These are phyloP conservation scores for Exophiala xenobiotica DNA, from an alignment of 2,329 filamentous ascomycete species.

Conservation along the genomic window DNA sequence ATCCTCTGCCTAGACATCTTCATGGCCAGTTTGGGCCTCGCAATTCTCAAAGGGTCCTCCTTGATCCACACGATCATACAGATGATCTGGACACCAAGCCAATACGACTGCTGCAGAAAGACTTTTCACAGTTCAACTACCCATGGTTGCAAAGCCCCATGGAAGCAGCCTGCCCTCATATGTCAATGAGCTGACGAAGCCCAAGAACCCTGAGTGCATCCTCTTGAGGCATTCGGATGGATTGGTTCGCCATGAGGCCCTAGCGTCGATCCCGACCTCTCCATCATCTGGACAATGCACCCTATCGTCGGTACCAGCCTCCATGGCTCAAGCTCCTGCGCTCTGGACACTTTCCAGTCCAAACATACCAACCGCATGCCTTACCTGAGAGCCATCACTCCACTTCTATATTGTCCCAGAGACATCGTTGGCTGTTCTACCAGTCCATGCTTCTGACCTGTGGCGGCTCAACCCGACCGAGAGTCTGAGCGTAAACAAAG, in stretches of 20 bases:
- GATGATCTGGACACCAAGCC: no score
- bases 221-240: no score
- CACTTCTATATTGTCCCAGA: slow-evolving; percentile 19
- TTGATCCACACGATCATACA: no score
- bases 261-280: slow-evolving; percentile 19
- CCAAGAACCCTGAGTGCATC: no score
- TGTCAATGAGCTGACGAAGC: no score
- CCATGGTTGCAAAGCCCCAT: no score
- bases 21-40: no score
- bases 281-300: slow-evolving; percentile 5
- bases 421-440: slow-evolving; percentile 8
- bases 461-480: neutral
- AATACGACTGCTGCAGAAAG: no score
- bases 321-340: slow-evolving; percentile 72
- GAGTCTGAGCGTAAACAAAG: slow-evolving; percentile 11
- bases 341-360: slow-evolving; percentile 40
- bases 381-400: slow-evolving; percentile 8
- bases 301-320: slow-evolving; percentile 12
- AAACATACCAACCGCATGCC: slow-evolving; percentile 17
- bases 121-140: no score
- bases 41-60: no score
- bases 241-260: slow-evolving; percentile 4
- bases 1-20: no score
- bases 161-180: no score
- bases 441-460: neutral